Evolutionary conservation across 805 yeast species (phyloP), one percentile per base, ranked within the genome.

Genomic region (Kluyveromyces nonfermentans): DNA sequence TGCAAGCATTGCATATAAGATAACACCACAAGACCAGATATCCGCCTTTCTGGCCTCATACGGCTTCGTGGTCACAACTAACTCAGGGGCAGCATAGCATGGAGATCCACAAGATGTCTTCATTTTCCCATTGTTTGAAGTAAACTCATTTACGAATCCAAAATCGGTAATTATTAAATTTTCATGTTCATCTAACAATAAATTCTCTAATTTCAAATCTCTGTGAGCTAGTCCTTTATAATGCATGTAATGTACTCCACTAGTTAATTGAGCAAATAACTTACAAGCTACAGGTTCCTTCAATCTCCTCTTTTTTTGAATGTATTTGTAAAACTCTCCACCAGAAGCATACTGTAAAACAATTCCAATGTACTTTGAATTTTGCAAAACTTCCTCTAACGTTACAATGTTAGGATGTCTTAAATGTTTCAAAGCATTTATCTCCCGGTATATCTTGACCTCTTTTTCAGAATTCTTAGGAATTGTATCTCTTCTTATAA

Each of bases 41-140:
- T 93, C 98, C 28, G 87, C 97, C 64, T 87, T 88, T 49, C 87
- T 76, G 18, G 96, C 97, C 52, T 85, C 87, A 60, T 93, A 93
- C 14, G 95, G 88, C 43, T 80, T 75, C 50, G 80, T 85, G 10
- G 90, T 82, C 25, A 88, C 82, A 3, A 93, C 98, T 46, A 93
- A 68, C 61, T 93, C 98, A 0, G 98, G 98, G 1, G 98, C 98
- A 0, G 98, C 98, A 64, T 90, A 90, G 63, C 98, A 90, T 1
- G 98, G 98, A 2, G 96, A 86, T 1, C 98, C 98, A 63, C 98
- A 90, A 32, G 89, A 78, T 1, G 97, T 90, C 59, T 80, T 81
- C 97, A 90, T 93, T 37, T 86, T 68, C 60, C 87, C 96, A 51
- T 73, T 74, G 17, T 72, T 73, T 3, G 49, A 48, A 39, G 57